Conservation (phyloP, 495 filamentous ascomycete species). For the Penicillium ucsense region DNA sequence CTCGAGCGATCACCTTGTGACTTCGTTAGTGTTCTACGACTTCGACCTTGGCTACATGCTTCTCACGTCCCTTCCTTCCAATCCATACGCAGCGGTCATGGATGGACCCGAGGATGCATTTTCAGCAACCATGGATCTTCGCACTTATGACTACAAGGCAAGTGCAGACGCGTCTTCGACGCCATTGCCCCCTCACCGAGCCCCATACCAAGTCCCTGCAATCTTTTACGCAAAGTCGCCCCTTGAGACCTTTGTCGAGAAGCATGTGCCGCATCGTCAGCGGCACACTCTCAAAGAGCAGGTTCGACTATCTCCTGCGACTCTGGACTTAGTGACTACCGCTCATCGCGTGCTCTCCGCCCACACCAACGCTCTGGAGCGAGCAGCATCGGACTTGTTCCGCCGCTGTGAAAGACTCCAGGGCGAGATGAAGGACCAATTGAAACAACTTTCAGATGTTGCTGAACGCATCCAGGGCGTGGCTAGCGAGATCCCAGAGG, state of each 20-base stretch:
- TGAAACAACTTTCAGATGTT: constrained; percentile 57
- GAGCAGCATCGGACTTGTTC: constrained; percentile 75
- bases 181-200: constrained; percentile 38
- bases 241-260: constrained; percentile 52
- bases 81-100: constrained; percentile 56
- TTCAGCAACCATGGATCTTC: constrained; percentile 20
- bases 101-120: constrained; percentile 47
- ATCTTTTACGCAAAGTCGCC: constrained; percentile 50
- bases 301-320: constrained; percentile 64
- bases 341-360: constrained; percentile 64
- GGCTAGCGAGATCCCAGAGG: constrained; percentile 50
- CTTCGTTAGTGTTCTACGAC: constrained; percentile 58
- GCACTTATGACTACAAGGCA: constrained; percentile 17
- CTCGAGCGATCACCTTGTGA: constrained; percentile 37
- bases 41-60: constrained; percentile 72
- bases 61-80: constrained; percentile 54
- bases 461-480: constrained; percentile 55
- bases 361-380: constrained; percentile 62
- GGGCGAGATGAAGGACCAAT: constrained; percentile 61
- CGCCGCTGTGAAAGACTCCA: constrained; percentile 63
- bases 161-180: constrained; percentile 14
- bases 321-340: constrained; percentile 63
- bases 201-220: constrained; percentile 60
- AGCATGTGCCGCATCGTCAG: constrained; percentile 48
- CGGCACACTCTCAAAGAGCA: constrained; percentile 56